Conservation (phyloP, 306 rosid genomes). For the Styphnolobium japonicum region DNA sequence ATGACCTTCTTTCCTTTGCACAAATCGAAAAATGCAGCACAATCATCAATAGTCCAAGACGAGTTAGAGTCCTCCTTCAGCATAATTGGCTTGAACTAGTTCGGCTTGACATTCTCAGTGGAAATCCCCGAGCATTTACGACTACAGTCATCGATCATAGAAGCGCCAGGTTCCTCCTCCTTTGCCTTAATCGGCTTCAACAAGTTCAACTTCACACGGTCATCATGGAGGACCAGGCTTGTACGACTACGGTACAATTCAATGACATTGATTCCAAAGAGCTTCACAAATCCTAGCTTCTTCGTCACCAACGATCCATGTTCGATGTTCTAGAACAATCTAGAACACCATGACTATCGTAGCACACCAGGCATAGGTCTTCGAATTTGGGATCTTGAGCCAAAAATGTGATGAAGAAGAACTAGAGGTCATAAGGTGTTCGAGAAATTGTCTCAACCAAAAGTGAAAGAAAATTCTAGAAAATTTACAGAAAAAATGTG, state of each 20-base stretch:
- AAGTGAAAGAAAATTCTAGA: too few relatives aligned
- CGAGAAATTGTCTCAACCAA: too few relatives aligned
- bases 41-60: not conserved
- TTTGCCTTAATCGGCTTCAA: slow-evolving; percentile 33
- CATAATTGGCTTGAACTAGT: slow-evolving; percentile 18
- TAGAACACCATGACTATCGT: too few relatives aligned
- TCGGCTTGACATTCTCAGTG: slow-evolving; percentile 10
- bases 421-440: too few relatives aligned
- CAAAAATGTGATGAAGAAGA: too few relatives aligned
- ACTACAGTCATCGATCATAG: not conserved
- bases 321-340: too few relatives aligned
- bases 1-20: too few relatives aligned
- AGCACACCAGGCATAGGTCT: too few relatives aligned
- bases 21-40: slow-evolving; percentile 40
- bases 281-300: too few relatives aligned
- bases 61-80: slow-evolving; percentile 20
- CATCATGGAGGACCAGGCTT: slow-evolving; percentile 4
- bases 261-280: slow-evolving; percentile 41
- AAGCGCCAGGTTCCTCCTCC: not conserved
- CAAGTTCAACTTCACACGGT: slow-evolving; percentile 18
- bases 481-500: too few relatives aligned
- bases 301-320: too few relatives aligned
- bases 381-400: too few relatives aligned
- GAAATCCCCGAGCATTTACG: not conserved
- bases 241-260: slow-evolving; percentile 12